phyloP scores from a whole-genome alignment of 1,284 basidiomycete genomes.

The Apiotrichum laibachii region DNA sequence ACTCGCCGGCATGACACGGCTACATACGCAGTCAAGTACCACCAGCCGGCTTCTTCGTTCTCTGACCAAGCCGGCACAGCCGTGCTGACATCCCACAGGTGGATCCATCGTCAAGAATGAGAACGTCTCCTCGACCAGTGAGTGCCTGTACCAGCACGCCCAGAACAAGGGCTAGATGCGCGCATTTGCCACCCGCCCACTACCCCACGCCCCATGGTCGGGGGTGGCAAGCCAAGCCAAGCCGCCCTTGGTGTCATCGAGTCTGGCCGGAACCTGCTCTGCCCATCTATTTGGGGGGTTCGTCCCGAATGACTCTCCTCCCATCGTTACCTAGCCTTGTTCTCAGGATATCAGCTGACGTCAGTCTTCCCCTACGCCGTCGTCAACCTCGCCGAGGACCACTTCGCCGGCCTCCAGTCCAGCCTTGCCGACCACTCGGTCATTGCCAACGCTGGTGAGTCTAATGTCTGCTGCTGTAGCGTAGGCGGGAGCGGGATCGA shows the following conservation, averaged over 20 bases:
- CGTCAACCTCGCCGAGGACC: slow-evolving; percentile 29
- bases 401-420: slow-evolving; percentile 31
- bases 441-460: slow-evolving; percentile 42
- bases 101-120: slow-evolving; percentile 36
- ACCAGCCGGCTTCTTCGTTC: too few relatives aligned
- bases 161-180: too few relatives aligned
- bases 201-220: too few relatives aligned
- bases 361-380: slow-evolving; percentile 44
- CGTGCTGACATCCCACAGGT: slow-evolving; percentile 13
- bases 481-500: too few relatives aligned
- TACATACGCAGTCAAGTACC: neutral
- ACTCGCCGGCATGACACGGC: neutral
- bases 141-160: slow-evolving; percentile 12
- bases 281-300: too few relatives aligned
- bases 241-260: neutral
- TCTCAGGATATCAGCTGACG: neutral
- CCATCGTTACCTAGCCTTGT: too few relatives aligned
- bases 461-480: too few relatives aligned
- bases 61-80: too few relatives aligned
- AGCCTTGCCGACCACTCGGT: slow-evolving; percentile 27
- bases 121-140: slow-evolving; percentile 39
- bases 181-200: neutral
- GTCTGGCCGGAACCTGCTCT: neutral
- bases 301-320: too few relatives aligned
- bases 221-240: too few relatives aligned